Percentiles rank a stretch among this genome's conserved stretches.
These are phyloP conservation scores for Boletus vermiculosoides DNA, from an alignment of 768 basidiomycete genomes.

Conservation along the genomic window DNA sequence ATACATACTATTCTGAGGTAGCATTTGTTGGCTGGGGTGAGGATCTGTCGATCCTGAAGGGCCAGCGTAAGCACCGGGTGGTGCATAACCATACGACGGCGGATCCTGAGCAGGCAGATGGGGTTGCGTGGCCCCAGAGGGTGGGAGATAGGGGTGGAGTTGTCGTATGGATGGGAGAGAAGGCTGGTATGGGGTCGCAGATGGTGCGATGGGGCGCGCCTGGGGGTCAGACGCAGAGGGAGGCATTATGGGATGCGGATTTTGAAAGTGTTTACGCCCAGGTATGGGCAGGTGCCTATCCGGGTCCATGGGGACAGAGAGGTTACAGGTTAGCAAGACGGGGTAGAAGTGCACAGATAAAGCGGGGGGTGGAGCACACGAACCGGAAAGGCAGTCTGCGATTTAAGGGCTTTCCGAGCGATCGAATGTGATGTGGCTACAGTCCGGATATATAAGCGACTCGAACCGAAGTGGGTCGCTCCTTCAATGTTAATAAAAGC, in stretches of 20 bases:
- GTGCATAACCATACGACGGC: slow-evolving; percentile 29
- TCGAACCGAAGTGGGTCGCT: slow-evolving; percentile 29
- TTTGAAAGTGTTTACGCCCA: slow-evolving; percentile 31
- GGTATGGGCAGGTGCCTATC: slow-evolving; percentile 37
- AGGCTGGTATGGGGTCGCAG: slow-evolving; percentile 24
- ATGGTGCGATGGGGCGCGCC: slow-evolving; percentile 27
- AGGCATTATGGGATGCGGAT: slow-evolving; percentile 27
- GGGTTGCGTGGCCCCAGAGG: slow-evolving; percentile 38
- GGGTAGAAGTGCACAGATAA: slow-evolving; percentile 11
- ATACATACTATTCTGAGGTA: slow-evolving; percentile 25
- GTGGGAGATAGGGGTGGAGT: slow-evolving; percentile 62
- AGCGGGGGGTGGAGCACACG: slow-evolving; percentile 23
- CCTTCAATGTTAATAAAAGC: slow-evolving; percentile 26
- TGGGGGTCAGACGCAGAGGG: slow-evolving; percentile 27
- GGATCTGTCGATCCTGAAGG: slow-evolving; percentile 31
- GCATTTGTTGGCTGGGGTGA: slow-evolving; percentile 21
- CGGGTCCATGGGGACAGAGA: slow-evolving; percentile 33
- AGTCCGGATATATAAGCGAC: slow-evolving; percentile 28
- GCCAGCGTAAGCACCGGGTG: slow-evolving; percentile 19
- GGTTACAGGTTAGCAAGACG: slow-evolving; percentile 17
- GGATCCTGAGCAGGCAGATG: slow-evolving; percentile 29
- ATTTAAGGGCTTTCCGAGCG: slow-evolving; percentile 24
- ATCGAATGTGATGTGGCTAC: slow-evolving; percentile 28
- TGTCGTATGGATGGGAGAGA: slow-evolving; percentile 66
- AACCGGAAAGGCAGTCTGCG: slow-evolving; percentile 22